A percentile compares a stretch with the other conserved stretches of the same genome.
Conservation (phyloP, 2,329 filamentous ascomycete species). For the Diaporthe sp. region DNA sequence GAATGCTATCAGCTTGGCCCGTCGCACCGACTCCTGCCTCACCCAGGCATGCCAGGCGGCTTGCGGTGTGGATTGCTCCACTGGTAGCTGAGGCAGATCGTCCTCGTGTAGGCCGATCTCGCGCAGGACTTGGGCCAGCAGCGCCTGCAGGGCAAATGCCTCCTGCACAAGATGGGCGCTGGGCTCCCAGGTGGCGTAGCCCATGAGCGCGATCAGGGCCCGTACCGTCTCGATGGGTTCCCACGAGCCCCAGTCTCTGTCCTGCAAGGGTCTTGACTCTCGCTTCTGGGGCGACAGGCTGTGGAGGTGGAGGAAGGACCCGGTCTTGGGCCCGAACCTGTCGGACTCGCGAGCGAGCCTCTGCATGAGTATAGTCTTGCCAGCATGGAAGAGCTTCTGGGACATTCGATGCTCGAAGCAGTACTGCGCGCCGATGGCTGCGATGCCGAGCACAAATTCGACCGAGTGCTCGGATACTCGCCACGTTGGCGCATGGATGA, state of each 20-base stretch:
- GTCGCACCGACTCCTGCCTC: constrained; percentile 50
- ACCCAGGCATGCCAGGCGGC: constrained; percentile 46
- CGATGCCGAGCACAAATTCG: constrained; percentile 52
- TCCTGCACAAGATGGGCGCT: constrained; percentile 52
- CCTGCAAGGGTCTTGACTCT: not conserved
- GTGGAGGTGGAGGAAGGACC: constrained; percentile 45
- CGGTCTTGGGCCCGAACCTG: constrained; percentile 47
- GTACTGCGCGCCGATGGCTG: constrained; percentile 55
- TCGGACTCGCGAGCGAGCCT: constrained; percentile 46
- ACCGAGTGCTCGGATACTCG: constrained; percentile 49
- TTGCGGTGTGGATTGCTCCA: not conserved
- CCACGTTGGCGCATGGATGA: constrained; percentile 55
- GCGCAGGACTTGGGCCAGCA: constrained; percentile 52
- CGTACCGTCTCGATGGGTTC: constrained; percentile 52
- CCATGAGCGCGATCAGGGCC: constrained; percentile 54
- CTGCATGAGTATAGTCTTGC: constrained; percentile 51
- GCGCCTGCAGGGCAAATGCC: constrained; percentile 51
- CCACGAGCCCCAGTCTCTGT: constrained; percentile 44
- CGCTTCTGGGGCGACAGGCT: constrained; percentile 4
- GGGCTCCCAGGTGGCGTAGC: constrained; percentile 55
- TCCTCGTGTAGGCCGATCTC: constrained; percentile 52
- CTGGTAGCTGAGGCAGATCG: not conserved
- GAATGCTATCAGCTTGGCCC: constrained; percentile 55
- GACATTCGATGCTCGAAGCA: constrained; percentile 55
- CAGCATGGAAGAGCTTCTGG: constrained; percentile 52